Base-by-base conservation (phyloP, 176 grass and related monocot genomes). In the Luzula sylvatica region DNA sequence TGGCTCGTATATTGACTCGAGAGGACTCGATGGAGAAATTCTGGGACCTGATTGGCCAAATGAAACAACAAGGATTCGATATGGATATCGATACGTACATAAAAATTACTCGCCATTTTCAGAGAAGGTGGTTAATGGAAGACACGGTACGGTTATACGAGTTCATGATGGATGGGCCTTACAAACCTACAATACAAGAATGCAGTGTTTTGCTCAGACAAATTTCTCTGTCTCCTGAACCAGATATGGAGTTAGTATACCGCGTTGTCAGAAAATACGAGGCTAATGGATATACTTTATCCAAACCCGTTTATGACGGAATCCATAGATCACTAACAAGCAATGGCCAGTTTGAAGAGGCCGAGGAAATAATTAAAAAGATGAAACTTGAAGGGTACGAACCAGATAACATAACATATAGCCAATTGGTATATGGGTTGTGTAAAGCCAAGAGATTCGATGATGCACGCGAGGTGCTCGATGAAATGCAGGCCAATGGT, bases 141-240 rank as follows among this genome's bases (percentile, higher is more conserved):
- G 85, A 85, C 46, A 67, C 81, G 0, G 92, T 89, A 19, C 45
- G 82, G 50, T 75, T 96, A 35, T 89, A 96, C 11, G 90, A 96
- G 69, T 71, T 76, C 24, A 86, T 89, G 92, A 96, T 96, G 81
- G 92, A 89, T 15, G 74, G 92, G 0, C 85, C 92, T 4, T 96
- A 86, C 64, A 89, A 86, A 55, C 84, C 90, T 0, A 24, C 78
- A 0, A 66, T 74, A 20, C 75, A 79, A 53, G 84, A 96, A 20
- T 87, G 68, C 7, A 67, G 73, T 4, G 7, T 76, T 46, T 74
- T 96, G 44, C 66, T 89, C 26, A 73, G 92, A 69, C 71, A 80
- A 38, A 96, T 96, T 30, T 61, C 77, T 7, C 8, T 79, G n/a
- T 58, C 20, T 5, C 65, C 56, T 2, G 26, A 39, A 5, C 81